These are phyloP conservation scores for Paulownia fortunei DNA, from an alignment of 257 asterid genomes.

Conservation along the genomic window DNA sequence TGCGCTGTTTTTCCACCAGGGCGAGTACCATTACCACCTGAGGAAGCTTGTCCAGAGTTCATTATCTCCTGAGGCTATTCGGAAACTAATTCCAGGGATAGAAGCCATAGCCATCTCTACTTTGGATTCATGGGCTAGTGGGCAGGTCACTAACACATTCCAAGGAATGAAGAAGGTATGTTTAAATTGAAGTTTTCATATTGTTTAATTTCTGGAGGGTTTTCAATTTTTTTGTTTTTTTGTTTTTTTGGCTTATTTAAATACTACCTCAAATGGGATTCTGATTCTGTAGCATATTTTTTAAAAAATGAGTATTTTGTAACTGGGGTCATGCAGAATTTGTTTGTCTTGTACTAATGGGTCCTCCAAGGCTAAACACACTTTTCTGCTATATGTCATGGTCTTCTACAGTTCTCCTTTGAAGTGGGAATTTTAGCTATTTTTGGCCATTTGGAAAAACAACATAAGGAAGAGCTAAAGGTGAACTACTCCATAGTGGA, in stretches of 20 bases:
- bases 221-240: background rate
- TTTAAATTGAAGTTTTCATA: too few relatives aligned
- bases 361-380: too few relatives aligned
- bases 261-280: background rate
- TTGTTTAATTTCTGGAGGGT: background rate
- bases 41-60: constrained; percentile 66
- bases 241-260: too few relatives aligned
- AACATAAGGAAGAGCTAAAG: constrained; percentile 58
- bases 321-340: background rate
- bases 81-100: constrained; percentile 50
- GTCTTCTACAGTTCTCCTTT: constrained; percentile 54
- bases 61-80: constrained; percentile 53
- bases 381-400: background rate
- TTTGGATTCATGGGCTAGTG: constrained; percentile 54
- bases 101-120: constrained; percentile 52
- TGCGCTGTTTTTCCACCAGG: constrained; percentile 82
- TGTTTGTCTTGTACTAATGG: background rate
- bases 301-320: background rate
- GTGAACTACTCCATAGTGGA: constrained; percentile 70
- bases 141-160: constrained; percentile 55
- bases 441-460: constrained; percentile 66
- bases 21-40: constrained; percentile 57
- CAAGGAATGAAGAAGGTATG: constrained; percentile 68
- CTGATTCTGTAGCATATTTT: background rate
- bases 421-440: constrained; percentile 84